Percentiles rank a stretch among this genome's conserved stretches.
phyloP scores from a whole-genome alignment of 805 yeast genomes.

The Sugiyamaella valdiviana region DNA sequence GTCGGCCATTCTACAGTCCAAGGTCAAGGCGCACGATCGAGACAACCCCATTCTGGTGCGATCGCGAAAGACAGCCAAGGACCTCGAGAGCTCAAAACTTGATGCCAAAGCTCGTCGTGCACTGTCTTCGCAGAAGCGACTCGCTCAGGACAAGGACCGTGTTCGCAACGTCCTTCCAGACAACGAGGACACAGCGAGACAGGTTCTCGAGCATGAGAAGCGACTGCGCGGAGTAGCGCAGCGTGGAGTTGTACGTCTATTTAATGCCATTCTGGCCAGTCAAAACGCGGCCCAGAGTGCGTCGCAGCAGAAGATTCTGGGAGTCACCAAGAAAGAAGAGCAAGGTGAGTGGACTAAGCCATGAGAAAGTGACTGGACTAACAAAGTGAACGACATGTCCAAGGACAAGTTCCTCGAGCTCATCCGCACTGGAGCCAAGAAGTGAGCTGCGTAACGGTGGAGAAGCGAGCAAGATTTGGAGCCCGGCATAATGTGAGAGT shows the following conservation, averaged over 20 bases:
- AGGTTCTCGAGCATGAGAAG: constrained; percentile 59
- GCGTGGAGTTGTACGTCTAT: constrained; percentile 77
- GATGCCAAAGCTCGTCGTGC: constrained; percentile 78
- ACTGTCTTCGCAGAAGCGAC: constrained; percentile 64
- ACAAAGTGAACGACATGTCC: constrained; percentile 64
- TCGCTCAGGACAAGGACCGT: constrained; percentile 58
- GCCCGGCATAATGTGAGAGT: too few species aligned
- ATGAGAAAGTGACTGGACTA: constrained; percentile 40
- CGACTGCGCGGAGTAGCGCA: constrained; percentile 74
- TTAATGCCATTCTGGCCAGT: constrained; percentile 75
- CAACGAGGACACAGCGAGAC: constrained; percentile 49
- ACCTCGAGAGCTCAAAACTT: constrained; percentile 71
- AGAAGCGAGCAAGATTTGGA: too few species aligned
- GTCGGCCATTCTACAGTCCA: constrained; percentile 75
- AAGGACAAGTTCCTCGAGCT: constrained; percentile 86
- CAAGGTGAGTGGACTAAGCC: constrained; percentile 28
- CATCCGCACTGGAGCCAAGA: constrained; percentile 40
- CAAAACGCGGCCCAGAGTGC: constrained; percentile 44
- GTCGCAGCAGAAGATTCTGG: constrained; percentile 17
- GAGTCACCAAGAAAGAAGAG: constrained; percentile 34
- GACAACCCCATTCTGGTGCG: constrained; percentile 88
- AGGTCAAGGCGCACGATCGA: constrained; percentile 81
- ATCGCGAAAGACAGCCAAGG: constrained; percentile 61
- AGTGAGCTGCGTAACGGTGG: background rate
- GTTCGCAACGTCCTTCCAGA: constrained; percentile 61